A percentile compares a stretch with the other conserved stretches of the same genome.
Conservation (phyloP, 768 basidiomycete species). For the Termitomyces sp. region DNA sequence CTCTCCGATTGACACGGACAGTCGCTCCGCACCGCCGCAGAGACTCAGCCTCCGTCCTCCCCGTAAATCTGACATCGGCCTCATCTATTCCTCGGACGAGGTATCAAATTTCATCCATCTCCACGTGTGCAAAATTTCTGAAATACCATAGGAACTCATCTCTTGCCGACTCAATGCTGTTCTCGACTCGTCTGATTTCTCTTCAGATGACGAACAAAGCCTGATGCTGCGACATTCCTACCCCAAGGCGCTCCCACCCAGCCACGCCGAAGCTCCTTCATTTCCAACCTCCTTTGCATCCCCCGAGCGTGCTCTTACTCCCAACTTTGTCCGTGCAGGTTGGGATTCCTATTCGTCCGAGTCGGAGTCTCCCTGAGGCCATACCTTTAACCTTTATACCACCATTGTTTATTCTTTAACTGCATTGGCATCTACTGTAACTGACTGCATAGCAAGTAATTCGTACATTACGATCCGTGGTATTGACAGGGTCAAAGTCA, state of each 20-base stretch:
- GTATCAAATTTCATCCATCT: neutral
- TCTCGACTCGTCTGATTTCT: constrained; percentile 9
- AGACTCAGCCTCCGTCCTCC: constrained; percentile 1
- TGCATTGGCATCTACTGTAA: neutral
- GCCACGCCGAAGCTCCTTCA: constrained; percentile 8
- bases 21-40: neutral
- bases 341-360: constrained; percentile 47
- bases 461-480: neutral
- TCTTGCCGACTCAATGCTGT: constrained; percentile 9
- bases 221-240: constrained; percentile 13
- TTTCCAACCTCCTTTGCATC: constrained; percentile 35
- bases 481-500: neutral
- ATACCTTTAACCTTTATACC: neutral
- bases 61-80: constrained; percentile 12
- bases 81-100: constrained; percentile 13
- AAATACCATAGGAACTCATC: neutral
- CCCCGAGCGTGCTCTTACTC: constrained; percentile 35
- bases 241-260: constrained; percentile 8
- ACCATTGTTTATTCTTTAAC: constrained; percentile 7
- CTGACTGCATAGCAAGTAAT: constrained; percentile 1
- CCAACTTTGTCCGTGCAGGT: constrained; percentile 48
- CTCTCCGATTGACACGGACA: constrained; percentile 2
- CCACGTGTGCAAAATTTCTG: neutral
- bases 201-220: constrained; percentile 12
- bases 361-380: constrained; percentile 4